Evolutionary conservation across 345 rosid genomes (phyloP).

Genomic region (Acer saccharum): DNA sequence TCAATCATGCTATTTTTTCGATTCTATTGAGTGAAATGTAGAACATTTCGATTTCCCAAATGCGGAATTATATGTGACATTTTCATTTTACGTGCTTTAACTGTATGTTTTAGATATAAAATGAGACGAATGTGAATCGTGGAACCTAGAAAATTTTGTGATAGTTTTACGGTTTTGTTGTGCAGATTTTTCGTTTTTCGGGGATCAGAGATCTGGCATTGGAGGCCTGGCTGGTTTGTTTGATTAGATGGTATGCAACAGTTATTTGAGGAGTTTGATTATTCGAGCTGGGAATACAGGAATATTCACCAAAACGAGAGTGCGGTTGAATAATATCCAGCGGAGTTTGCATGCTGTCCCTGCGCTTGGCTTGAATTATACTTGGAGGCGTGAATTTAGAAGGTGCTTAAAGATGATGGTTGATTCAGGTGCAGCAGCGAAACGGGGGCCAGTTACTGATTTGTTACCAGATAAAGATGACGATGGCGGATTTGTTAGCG

Average conservation of each 20-base stretch:
- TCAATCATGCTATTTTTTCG: not conserved
- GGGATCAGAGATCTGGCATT: conserved; percentile 32
- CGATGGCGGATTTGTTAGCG: conserved; percentile 68
- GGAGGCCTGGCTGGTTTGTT: conserved; percentile 25
- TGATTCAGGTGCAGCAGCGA: conserved; percentile 59
- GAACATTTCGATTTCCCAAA: not conserved
- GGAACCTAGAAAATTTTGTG: not conserved
- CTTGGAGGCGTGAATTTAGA: conserved; percentile 33
- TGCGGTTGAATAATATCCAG: conserved; percentile 24
- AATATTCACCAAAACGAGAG: conserved; percentile 39
- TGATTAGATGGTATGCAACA: conserved; percentile 80
- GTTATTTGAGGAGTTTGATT: conserved; percentile 61
- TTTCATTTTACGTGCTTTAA: not conserved
- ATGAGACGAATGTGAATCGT: not conserved
- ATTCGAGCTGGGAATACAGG: conserved; percentile 60
- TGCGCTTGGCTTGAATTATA: conserved; percentile 32
- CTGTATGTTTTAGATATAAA: not conserved
- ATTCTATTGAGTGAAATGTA: not conserved
- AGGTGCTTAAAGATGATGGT: conserved; percentile 68
- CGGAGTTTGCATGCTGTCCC: conserved; percentile 44
- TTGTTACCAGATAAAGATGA: conserved; percentile 62
- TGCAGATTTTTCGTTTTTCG: conserved; percentile 24
- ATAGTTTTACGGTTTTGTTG: not conserved
- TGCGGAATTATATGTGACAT: not conserved
- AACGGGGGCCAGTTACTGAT: conserved; percentile 40